Evolutionary conservation across 2,329 filamentous ascomycete species (phyloP).

Genomic region (Colletotrichum tropicale): DNA sequence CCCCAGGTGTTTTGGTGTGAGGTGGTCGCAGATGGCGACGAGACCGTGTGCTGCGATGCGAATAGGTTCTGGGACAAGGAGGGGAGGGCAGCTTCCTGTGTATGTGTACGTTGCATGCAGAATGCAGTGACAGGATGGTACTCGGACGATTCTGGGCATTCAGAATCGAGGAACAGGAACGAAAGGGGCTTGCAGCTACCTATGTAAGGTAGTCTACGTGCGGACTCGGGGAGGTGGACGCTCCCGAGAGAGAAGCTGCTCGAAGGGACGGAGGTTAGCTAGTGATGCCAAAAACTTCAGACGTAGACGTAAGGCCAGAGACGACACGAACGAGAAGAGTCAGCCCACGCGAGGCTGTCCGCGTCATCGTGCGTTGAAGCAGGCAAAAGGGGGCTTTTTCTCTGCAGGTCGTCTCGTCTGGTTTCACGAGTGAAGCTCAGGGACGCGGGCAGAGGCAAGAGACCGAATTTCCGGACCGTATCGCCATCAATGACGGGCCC

Average conservation of each 20-base stretch:
- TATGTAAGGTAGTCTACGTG: neutral
- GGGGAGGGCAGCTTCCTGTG: neutral
- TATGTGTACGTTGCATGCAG: neutral
- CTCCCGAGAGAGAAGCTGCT: slow-evolving; percentile 19
- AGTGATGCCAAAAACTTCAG: neutral
- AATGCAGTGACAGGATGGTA: neutral
- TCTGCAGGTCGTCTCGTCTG: slow-evolving; percentile 34
- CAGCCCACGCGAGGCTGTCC: neutral
- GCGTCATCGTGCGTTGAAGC: neutral
- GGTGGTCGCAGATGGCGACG: neutral
- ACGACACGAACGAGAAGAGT: neutral
- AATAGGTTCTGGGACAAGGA: neutral
- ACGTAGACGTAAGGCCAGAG: neutral
- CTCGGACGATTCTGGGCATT: neutral
- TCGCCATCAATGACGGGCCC: neutral
- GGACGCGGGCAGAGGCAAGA: neutral
- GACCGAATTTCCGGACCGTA: neutral
- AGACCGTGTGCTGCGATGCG: neutral
- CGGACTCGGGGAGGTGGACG: slow-evolving; percentile 15
- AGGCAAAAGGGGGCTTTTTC: neutral
- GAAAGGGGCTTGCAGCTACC: neutral
- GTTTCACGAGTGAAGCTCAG: slow-evolving; percentile 28
- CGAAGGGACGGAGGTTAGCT: slow-evolving; percentile 3
- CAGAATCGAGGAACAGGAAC: neutral
- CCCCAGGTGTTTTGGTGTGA: neutral